These are phyloP conservation scores for Galeopsis tetrahit DNA, from an alignment of 257 asterid species.

Conservation along the genomic window DNA sequence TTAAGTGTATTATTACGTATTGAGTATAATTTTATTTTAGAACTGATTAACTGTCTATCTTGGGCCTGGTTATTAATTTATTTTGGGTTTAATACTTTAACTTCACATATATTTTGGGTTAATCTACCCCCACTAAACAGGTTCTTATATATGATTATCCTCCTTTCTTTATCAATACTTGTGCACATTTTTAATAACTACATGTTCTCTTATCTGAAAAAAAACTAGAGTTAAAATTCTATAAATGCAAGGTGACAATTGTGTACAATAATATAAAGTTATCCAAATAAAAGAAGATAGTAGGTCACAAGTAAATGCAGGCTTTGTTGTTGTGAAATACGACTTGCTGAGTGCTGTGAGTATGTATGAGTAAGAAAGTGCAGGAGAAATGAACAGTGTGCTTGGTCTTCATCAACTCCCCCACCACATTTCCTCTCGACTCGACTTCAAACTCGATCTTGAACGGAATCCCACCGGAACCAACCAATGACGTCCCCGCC, in stretches of 20 bases:
- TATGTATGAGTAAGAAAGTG: slow-evolving; percentile 38
- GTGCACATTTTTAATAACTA: too few relatives aligned
- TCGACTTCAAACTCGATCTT: slow-evolving; percentile 51
- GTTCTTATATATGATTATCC: too few relatives aligned
- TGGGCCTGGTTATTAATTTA: too few relatives aligned
- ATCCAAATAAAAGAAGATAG: not conserved
- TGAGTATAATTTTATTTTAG: too few relatives aligned
- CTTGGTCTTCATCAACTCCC: slow-evolving; percentile 61
- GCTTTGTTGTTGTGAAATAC: slow-evolving; percentile 40
- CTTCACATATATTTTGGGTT: too few relatives aligned
- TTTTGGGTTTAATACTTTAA: too few relatives aligned
- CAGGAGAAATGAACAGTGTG: slow-evolving; percentile 55
- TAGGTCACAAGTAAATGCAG: slow-evolving; percentile 45
- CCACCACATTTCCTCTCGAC: slow-evolving; percentile 51
- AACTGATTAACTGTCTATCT: too few relatives aligned
- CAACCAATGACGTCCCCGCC: slow-evolving; percentile 46
- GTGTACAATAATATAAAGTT: not conserved
- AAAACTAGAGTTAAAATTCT: not conserved
- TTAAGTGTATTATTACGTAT: too few relatives aligned
- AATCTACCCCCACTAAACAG: too few relatives aligned
- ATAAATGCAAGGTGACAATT: not conserved
- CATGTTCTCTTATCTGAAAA: too few relatives aligned
- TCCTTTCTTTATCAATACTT: too few relatives aligned
- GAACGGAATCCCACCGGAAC: slow-evolving; percentile 48
- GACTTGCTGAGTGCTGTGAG: slow-evolving; percentile 36